Evolutionary conservation across 1,139 yeast genomes (phyloP).

Genomic region (Geotrichum klebahnii): DNA sequence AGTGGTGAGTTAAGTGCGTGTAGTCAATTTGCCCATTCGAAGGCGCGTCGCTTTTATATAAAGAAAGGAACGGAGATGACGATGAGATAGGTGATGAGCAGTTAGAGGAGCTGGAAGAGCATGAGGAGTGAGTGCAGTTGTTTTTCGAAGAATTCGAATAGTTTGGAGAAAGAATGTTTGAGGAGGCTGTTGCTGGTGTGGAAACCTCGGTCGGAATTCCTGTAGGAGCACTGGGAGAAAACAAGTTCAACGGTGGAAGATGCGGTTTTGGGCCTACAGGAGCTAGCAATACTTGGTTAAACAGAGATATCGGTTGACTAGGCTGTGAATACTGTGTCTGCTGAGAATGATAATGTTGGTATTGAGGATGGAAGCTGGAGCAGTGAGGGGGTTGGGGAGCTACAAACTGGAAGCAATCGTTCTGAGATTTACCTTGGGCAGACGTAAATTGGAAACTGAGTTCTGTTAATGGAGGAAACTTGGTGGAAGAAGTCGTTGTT

Average conservation of each 20-base stretch:
- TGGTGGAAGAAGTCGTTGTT: not conserved
- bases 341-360: no score
- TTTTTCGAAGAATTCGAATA: not conserved
- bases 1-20: not conserved
- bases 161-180: not conserved
- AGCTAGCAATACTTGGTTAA: not conserved
- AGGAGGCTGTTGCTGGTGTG: not conserved
- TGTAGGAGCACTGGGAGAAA: not conserved
- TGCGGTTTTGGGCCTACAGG: not conserved
- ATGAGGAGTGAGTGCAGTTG: constrained; percentile 3
- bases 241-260: constrained; percentile 3
- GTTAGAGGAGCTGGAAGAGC: constrained; percentile 3
- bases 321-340: no score
- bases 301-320: not conserved
- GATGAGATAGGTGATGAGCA: constrained; percentile 6
- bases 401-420: not conserved
- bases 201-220: not conserved
- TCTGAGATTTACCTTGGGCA: constrained; percentile 7
- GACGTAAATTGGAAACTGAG: constrained; percentile 1
- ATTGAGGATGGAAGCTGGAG: no score
- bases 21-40: not conserved
- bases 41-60: not conserved
- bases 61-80: constrained; percentile 3
- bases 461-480: not conserved
- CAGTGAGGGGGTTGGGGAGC: no score